A percentile compares a stretch with the other conserved stretches of the same genome.
Conservation (phyloP, 2,329 filamentous ascomycete genomes). For the Xylaria sp. region DNA sequence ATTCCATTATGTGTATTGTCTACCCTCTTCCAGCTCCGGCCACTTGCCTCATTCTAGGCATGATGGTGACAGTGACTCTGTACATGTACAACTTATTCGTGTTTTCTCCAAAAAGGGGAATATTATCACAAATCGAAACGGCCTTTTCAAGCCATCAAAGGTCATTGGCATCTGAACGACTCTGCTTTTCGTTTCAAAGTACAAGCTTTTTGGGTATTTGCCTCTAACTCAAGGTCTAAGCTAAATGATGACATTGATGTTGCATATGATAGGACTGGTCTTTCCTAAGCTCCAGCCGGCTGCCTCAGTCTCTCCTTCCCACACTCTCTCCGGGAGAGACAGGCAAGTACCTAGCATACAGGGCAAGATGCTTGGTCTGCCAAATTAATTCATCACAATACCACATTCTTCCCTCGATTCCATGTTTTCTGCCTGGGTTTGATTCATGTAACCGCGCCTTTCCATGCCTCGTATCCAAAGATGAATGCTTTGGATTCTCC, state of each 20-base stretch:
- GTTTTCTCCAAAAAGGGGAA: neutral
- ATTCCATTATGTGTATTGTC: conserved; percentile 5
- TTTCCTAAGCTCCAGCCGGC: neutral
- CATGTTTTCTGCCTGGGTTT: neutral
- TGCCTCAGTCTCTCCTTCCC: neutral
- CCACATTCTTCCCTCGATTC: neutral
- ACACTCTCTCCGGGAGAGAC: neutral
- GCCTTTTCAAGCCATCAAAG: neutral
- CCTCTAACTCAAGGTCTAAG: neutral
- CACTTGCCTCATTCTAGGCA: neutral
- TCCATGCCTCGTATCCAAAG: conserved; percentile 10
- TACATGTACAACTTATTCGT: neutral
- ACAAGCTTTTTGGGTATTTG: conserved; percentile 6
- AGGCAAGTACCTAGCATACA: neutral
- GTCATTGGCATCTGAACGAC: neutral
- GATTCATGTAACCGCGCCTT: neutral
- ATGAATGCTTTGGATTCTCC: conserved; percentile 8
- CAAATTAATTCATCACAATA: neutral
- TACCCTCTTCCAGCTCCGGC: neutral
- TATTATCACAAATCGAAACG: neutral
- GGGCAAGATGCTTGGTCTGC: neutral
- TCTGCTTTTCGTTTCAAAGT: neutral
- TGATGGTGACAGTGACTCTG: conserved; percentile 11
- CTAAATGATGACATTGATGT: conserved; percentile 1
- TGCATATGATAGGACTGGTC: neutral